Base-by-base conservation (phyloP, 495 filamentous ascomycete genomes). In the Neurospora sp. region DNA sequence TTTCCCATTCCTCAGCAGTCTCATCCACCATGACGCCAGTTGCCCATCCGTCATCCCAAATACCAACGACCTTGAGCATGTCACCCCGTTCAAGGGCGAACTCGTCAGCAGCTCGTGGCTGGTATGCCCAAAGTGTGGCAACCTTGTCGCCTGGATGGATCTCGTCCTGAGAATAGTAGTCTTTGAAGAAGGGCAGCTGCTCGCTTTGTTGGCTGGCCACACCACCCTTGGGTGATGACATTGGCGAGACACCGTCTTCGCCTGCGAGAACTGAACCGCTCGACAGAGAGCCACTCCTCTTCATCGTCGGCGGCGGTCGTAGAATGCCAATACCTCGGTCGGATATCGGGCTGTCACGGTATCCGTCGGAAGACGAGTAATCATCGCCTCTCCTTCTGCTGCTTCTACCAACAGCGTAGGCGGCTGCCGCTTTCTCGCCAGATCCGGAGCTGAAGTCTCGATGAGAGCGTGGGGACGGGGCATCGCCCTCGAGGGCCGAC, bases 11-110 rank as follows among this genome's bases (percentile, higher is more conserved):
- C 71, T 99, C 96, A 1, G 93, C 94, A 71, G 90, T 87, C 74
- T 97, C 93, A 68, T 90, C 84, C 39, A 97, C 80, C 77, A 94
- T 84, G 70, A 97, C 87, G 75, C 96, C 96, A 11, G 96, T 99
- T 39, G 96, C 96, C 96, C 96, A 99, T 48, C 96, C 96, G 83
- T 99, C 96, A 80, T 99, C 96, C 96, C 96, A 99, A 74, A 99
- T 98, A 46, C 96, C 96, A 69, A 99, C 92, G 39, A 99, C 92
- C 82, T 97, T 97, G 73, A 99, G 85, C 96, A 99, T 98, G 82
- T 99, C 96, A 65, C 96, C 96, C 70, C 96, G 89, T 74, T 98
- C 96, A 38, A 99, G 85, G 73, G 92, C 88, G 77, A 97, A 98
- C 78, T 99, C 96, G 77, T 99, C 96, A 38, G 89, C 89, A 4